Evolutionary conservation across 2,329 filamentous ascomycete species (phyloP).

Genomic region (Fusarium longipes): DNA sequence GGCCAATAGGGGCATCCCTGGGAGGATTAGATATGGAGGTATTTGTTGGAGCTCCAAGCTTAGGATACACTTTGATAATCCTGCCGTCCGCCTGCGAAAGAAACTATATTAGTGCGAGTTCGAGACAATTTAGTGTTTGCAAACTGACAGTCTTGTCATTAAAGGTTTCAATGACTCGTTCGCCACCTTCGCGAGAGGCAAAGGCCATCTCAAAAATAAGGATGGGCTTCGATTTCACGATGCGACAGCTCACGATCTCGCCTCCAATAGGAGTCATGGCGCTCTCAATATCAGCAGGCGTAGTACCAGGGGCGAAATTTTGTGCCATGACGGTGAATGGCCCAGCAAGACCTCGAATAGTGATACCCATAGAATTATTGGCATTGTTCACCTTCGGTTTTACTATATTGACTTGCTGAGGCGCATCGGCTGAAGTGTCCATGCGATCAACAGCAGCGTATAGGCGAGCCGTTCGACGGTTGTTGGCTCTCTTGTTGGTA

Average conservation of each 20-base stretch:
- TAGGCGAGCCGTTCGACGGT: constrained; percentile 53
- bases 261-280: constrained; percentile 82
- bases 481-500: constrained; percentile 33
- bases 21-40: constrained; percentile 42
- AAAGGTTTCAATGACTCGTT: constrained; percentile 79
- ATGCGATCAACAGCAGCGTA: constrained; percentile 59
- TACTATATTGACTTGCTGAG: constrained; percentile 53
- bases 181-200: constrained; percentile 75
- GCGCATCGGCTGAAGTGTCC: constrained; percentile 49
- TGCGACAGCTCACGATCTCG: constrained; percentile 72
- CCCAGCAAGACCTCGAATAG: constrained; percentile 78
- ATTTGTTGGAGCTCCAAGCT: constrained; percentile 57
- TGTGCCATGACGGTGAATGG: constrained; percentile 79
- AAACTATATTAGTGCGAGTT: constrained; percentile 1
- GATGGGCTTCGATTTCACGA: constrained; percentile 75
- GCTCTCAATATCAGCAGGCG: constrained; percentile 83
- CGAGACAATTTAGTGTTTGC: background rate
- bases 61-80: constrained; percentile 78
- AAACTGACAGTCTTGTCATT: constrained; percentile 75
- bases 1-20: constrained; percentile 44
- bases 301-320: constrained; percentile 86
- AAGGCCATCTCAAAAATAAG: constrained; percentile 84
- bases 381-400: constrained; percentile 28
- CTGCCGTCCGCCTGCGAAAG: constrained; percentile 74
- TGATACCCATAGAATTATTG: constrained; percentile 63